Conservation (phyloP, 768 basidiomycete species). For the Russula brevipes region DNA sequence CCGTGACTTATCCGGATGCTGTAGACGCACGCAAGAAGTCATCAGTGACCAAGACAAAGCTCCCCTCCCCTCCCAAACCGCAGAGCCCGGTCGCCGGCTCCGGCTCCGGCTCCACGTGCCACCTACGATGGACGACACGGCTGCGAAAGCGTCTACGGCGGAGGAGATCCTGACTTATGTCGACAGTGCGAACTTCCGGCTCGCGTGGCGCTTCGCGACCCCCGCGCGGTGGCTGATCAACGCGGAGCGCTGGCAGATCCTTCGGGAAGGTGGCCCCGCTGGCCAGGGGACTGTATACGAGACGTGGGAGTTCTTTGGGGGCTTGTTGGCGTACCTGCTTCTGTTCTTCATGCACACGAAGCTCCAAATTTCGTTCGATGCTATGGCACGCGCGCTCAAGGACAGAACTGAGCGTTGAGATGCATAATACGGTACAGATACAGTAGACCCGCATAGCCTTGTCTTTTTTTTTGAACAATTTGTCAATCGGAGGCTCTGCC, state of each 20-base stretch:
- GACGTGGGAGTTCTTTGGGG: conserved; percentile 15
- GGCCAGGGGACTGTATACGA: conserved; percentile 5
- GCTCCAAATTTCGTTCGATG: conserved; percentile 14
- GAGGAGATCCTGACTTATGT: conserved; percentile 15
- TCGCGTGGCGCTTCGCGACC: conserved; percentile 14
- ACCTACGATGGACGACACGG: conserved; percentile 8
- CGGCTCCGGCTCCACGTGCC: background rate
- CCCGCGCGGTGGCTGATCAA: conserved; percentile 12
- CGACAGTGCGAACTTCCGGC: background rate
- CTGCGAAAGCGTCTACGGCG: background rate
- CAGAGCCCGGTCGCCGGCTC: conserved; percentile 1
- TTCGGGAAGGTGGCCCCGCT: background rate
- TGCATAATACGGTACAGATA: background rate
- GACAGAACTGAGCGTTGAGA: conserved; percentile 8
- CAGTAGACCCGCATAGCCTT: too few relatives aligned
- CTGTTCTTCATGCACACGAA: conserved; percentile 11
- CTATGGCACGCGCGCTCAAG: conserved; percentile 12
- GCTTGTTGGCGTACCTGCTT: conserved; percentile 6
- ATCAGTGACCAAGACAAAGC: conserved; percentile 6
- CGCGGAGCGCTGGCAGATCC: conserved; percentile 17
- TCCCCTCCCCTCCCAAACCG: background rate
- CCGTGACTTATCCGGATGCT: background rate
- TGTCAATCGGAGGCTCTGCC: too few relatives aligned
- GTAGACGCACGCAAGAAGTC: conserved; percentile 8
- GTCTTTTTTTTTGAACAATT: too few relatives aligned